Percentiles rank a stretch among this genome's conserved stretches.
Evolutionary conservation across 495 filamentous ascomycete genomes (phyloP).

Genomic region (Talaromyces trachyspermus): DNA sequence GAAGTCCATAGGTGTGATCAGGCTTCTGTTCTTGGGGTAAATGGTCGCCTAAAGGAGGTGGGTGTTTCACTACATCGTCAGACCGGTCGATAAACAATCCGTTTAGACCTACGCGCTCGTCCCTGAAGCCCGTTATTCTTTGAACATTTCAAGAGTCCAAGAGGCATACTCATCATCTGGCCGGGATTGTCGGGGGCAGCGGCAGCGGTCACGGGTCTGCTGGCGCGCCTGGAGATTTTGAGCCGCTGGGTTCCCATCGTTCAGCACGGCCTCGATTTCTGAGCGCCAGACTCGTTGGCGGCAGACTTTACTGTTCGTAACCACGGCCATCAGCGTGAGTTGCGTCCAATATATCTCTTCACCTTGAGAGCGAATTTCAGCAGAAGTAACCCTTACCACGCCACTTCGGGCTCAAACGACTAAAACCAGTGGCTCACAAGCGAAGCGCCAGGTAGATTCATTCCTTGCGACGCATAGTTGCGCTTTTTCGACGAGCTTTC

Average conservation of each 20-base stretch:
- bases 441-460: too few relatives aligned
- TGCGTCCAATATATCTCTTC: too few relatives aligned
- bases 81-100: constrained; percentile 6
- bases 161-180: neutral
- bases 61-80: constrained; percentile 2
- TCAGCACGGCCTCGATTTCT: neutral
- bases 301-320: too few relatives aligned
- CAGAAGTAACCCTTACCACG: too few relatives aligned
- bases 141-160: too few relatives aligned
- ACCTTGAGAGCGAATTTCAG: too few relatives aligned
- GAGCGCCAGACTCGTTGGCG: constrained; percentile 9
- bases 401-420: too few relatives aligned
- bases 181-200: constrained; percentile 2
- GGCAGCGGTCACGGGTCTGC: constrained; percentile 4
- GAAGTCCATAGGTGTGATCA: constrained; percentile 12
- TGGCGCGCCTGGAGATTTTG: constrained; percentile 1
- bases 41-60: neutral
- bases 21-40: neutral
- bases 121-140: neutral
- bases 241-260: neutral
- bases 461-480: too few relatives aligned
- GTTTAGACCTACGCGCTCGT: neutral
- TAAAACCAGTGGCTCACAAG: too few relatives aligned
- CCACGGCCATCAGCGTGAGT: too few relatives aligned
- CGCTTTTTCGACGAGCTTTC: too few relatives aligned